Evolutionary conservation across 164 flowering plant genomes (phyloP), one percentile per base, ranked within the genome.

Genomic region (Akebia trifoliata): DNA sequence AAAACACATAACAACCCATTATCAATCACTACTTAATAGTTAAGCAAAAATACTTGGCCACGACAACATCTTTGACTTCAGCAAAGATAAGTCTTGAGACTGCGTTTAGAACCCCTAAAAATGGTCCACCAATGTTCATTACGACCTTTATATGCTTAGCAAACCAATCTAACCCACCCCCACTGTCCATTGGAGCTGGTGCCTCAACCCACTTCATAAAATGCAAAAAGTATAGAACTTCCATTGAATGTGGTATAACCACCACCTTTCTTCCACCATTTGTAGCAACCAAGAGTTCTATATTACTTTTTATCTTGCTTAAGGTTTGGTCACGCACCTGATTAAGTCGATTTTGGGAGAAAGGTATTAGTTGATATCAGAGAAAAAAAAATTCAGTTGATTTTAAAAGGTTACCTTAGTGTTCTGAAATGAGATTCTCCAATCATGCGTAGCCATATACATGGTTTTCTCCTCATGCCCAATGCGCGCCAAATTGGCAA

Each of bases 51-150:
- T 55, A 94, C 99, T 97, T 84, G 61, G 91, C 97, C 50, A 82
- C 83, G 11, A 97, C 99, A 70, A 94, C 77, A 72, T 94, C 99
- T 76, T 67, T 87, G 38, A 87, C 97, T 77, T 94, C 99, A 56
- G 95, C 75, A 28, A 97, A 94, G 72, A 94, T 85, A 69, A 94
- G 86, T 26, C 88, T 97, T n/a, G 91, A 60, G 12, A 85, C 76
- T 44, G 96, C 86, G 66, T 94, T 94, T 56, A 97, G 99, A 69
- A 86, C 99, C 57, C 99, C 99, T 57, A 94, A 67, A 76, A 94
- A 77, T 36, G 97, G 97, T 57, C 87, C 99, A 57, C 91, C 99
- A 66, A 82, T 79, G 53, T 79, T 82, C 82, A 79, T 74, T 9
- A 82, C 69, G 31, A 84, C 79, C 65, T 82, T 82, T 50, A 82